These are phyloP conservation scores for Calocybe cyanea DNA, from an alignment of 768 basidiomycete species.

Conservation along the genomic window DNA sequence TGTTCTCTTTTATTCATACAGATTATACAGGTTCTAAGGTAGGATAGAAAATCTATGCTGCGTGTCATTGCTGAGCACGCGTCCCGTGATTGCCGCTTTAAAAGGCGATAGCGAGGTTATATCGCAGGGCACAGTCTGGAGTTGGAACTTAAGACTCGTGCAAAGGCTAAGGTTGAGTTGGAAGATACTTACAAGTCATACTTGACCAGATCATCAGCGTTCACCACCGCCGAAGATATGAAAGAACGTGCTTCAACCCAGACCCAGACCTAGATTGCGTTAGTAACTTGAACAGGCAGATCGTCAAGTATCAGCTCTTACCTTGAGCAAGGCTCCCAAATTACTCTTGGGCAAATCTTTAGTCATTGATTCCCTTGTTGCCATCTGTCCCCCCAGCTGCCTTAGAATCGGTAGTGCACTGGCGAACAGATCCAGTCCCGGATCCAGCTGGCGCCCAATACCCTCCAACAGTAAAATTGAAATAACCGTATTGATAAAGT, in stretches of 20 bases:
- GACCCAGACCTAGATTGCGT: conserved; percentile 69
- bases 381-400: conserved; percentile 90
- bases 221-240: conserved; percentile 71
- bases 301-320: conserved; percentile 23
- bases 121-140: conserved; percentile 24
- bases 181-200: conserved; percentile 72
- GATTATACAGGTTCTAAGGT: too few species aligned
- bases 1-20: too few species aligned
- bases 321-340: conserved; percentile 86
- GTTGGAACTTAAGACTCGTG: neutral
- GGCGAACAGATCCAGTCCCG: conserved; percentile 89
- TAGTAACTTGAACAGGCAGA: conserved; percentile 1
- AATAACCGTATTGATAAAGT: conserved; percentile 98
- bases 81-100: too few species aligned
- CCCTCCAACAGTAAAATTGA: conserved; percentile 92
- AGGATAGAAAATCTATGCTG: too few species aligned
- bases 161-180: too few species aligned
- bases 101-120: conserved; percentile 9
- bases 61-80: too few species aligned
- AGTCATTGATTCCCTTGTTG: conserved; percentile 55
- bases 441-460: conserved; percentile 92
- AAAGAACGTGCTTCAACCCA: conserved; percentile 91
- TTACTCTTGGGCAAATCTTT: conserved; percentile 64
- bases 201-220: conserved; percentile 83
- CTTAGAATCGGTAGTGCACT: conserved; percentile 91